phyloP scores from a whole-genome alignment of 2,329 filamentous ascomycete species.

The Sclerotinia spermophila region DNA sequence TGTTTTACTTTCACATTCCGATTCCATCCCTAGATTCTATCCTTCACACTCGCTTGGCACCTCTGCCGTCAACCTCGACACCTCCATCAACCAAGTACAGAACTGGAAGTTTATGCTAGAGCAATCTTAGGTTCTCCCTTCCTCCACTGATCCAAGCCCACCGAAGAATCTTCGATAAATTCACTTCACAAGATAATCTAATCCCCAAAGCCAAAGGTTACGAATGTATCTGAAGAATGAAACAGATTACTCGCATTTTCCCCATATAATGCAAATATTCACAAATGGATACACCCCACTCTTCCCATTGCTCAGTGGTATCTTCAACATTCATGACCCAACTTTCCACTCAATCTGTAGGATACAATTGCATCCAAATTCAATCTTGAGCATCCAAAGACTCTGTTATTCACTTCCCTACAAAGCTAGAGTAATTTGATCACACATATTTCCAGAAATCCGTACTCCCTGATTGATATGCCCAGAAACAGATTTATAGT shows the following conservation, averaged over 20 bases:
- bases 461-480: neutral
- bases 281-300: neutral
- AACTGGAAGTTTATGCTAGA: neutral
- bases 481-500: neutral
- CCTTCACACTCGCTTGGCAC: neutral
- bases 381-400: neutral
- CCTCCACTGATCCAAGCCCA: neutral
- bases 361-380: rapidly evolving
- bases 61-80: neutral
- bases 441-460: rapidly evolving
- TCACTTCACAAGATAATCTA: neutral
- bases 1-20: neutral
- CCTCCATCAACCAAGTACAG: neutral
- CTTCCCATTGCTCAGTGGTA: neutral
- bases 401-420: neutral
- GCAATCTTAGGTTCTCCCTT: neutral
- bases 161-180: neutral
- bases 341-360: too few relatives aligned
- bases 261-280: neutral
- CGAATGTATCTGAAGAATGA: neutral
- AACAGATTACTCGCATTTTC: rapidly evolving
- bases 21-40: neutral
- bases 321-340: neutral
- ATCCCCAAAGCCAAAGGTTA: neutral
- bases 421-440: neutral